These are phyloP conservation scores for Cadophora luteo-olivacea DNA, from an alignment of 2,329 filamentous ascomycete genomes.

Conservation along the genomic window DNA sequence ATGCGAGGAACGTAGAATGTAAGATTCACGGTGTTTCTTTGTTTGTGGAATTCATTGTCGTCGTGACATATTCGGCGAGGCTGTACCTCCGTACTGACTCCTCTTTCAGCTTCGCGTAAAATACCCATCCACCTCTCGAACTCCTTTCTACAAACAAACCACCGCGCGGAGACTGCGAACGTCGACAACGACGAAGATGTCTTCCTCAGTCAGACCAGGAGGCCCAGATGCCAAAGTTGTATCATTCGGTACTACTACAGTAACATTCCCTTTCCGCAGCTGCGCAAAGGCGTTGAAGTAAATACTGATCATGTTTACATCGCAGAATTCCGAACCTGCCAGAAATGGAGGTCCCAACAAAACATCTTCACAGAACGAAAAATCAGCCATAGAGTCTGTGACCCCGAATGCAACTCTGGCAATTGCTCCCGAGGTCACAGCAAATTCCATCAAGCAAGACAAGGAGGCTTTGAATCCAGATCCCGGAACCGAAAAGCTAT, in stretches of 20 bases:
- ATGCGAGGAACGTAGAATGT: neutral
- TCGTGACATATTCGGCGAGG: neutral
- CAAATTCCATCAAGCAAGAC: conserved; percentile 11
- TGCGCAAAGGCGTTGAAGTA: neutral
- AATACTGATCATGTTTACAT: conserved; percentile 10
- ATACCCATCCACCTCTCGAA: conserved; percentile 1
- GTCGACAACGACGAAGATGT: neutral
- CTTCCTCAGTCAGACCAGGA: conserved; percentile 8
- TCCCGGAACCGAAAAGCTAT: conserved; percentile 44
- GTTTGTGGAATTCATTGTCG: neutral
- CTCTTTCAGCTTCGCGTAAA: conserved; percentile 6
- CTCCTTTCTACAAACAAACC: neutral
- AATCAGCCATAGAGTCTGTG: neutral
- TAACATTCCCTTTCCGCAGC: neutral
- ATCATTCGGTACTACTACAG: conserved; percentile 4
- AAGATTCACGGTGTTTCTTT: neutral
- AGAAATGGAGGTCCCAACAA: conserved; percentile 2
- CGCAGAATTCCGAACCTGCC: neutral
- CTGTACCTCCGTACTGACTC: neutral
- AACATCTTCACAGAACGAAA: neutral
- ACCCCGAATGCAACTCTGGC: neutral
- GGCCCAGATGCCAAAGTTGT: conserved; percentile 16
- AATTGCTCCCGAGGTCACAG: conserved; percentile 10
- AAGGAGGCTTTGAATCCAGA: conserved; percentile 12
- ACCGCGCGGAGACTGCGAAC: neutral